Base-by-base conservation (phyloP, 1,284 basidiomycete genomes). In the Ustilago curta region DNA sequence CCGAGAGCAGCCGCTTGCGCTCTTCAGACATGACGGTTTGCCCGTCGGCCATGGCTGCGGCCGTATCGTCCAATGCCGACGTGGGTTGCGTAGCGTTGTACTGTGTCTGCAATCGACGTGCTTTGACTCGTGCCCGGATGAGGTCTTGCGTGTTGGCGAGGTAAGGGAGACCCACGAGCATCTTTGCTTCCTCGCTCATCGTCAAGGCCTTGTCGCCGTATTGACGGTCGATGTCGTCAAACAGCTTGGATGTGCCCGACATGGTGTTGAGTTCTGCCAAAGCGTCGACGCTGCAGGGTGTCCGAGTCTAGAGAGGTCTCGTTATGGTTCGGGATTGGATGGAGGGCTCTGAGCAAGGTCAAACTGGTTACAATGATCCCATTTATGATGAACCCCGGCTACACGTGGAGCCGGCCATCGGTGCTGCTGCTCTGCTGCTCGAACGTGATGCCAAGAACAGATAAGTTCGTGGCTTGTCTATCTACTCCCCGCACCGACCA, bases 221-320 rank as follows among this genome's bases (percentile, higher is more conserved):
- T 18, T 59, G 29, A 12, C 27, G 40, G 37, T 74, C 71, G 50
- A 74, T 69, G 32, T 37, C 51, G 12, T 55, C 51, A 27, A 61
- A 74, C 1, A 74, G 55, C 35, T 74, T 69, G 14, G 71, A 70
- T 21, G 72, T 75, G 55, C 63, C 71, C 11, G 71, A 74, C 71
- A 74, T 74, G 18, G 12, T 53, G 52, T 40, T 11, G 47, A 32
- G 31, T n/a, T 12, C n/a, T 3, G 45, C 6, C n/a, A n/a, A 12
- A 32, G 11, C 6, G 35, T 49, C 7, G 7, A 14, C 25, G 29
- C 19, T 40, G 14, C n/a, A 8, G 23, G 35, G 8, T 14, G 35
- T n/a, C 23, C 23, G 40, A n/a, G 18, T 19, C 31, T 12, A 25
- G 19, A 25, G 19, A 18, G 40, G 25, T 12, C 27, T 2, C 7